A percentile compares a stretch with the other conserved stretches of the same genome.
phyloP scores from a whole-genome alignment of 176 grass and related monocot genomes.

The Poa pratensis region DNA sequence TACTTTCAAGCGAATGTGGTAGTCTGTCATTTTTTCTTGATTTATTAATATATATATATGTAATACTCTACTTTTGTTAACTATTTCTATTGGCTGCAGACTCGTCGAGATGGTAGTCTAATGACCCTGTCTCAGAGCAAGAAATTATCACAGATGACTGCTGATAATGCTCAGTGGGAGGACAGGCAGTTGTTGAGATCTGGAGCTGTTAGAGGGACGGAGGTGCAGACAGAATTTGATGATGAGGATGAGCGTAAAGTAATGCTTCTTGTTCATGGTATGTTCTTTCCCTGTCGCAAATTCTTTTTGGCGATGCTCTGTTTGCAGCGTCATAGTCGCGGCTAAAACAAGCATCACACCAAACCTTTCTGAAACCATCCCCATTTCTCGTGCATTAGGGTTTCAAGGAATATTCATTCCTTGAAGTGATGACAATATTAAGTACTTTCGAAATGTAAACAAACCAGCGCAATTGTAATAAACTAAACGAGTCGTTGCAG shows the following conservation, averaged over 20 bases:
- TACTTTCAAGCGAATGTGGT: slow-evolving; percentile 17
- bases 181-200: slow-evolving; percentile 95
- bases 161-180: slow-evolving; percentile 99
- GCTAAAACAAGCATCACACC: slow-evolving; percentile 18
- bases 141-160: slow-evolving; percentile 95
- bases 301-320: slow-evolving; percentile 12
- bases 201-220: slow-evolving; percentile 95
- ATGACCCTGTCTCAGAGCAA: slow-evolving; percentile 98
- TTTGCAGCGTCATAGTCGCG: background rate
- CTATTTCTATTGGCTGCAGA: slow-evolving; percentile 57
- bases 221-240: slow-evolving; percentile 97
- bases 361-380: background rate
- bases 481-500: slow-evolving; percentile 14
- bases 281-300: slow-evolving; percentile 19
- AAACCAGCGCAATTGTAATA: background rate
- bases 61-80: slow-evolving; percentile 27
- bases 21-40: background rate
- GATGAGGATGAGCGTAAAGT: slow-evolving; percentile 99
- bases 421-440: slow-evolving; percentile 12
- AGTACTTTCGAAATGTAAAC: slow-evolving; percentile 24
- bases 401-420: slow-evolving; percentile 36
- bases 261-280: slow-evolving; percentile 99
- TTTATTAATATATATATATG: slow-evolving; percentile 21
- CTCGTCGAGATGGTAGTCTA: slow-evolving; percentile 81
- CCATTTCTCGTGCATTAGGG: slow-evolving; percentile 30